Percentiles rank a stretch among this genome's conserved stretches.
Evolutionary conservation across 2,329 filamentous ascomycete species (phyloP).

Genomic region (Ustulina deusta): DNA sequence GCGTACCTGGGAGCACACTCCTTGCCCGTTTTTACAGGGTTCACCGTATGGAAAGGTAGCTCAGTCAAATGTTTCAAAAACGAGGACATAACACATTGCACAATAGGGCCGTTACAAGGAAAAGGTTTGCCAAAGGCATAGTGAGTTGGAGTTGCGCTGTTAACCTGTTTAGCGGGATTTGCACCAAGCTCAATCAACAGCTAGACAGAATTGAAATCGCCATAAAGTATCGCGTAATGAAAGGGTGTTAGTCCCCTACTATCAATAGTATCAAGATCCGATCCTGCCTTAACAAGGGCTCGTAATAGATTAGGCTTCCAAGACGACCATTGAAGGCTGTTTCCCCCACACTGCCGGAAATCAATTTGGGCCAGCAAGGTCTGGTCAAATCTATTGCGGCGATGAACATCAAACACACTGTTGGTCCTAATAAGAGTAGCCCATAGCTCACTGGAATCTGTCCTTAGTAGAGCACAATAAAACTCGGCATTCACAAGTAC

Average conservation of each 20-base stretch:
- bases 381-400: constrained; percentile 17
- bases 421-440: not conserved
- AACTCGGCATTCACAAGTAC: not conserved
- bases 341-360: constrained; percentile 16
- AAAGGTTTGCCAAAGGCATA: constrained; percentile 29
- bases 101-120: not conserved
- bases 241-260: constrained; percentile 17
- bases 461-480: not conserved
- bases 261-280: constrained; percentile 20
- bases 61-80: not conserved
- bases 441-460: constrained; percentile 17
- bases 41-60: not conserved
- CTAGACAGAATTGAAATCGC: constrained; percentile 1
- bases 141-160: constrained; percentile 16
- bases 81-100: not conserved
- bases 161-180: constrained; percentile 3
- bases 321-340: not conserved
- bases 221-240: constrained; percentile 18
- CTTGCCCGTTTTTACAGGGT: not conserved
- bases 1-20: no score
- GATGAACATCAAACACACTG: constrained; percentile 12
- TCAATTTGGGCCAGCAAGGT: constrained; percentile 19
- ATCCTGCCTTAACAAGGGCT: constrained; percentile 10
- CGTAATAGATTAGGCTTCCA: constrained; percentile 29
- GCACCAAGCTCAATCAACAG: constrained; percentile 25